Conservation (phyloP, 2,329 filamentous ascomycete species). For the Biscogniauxia sp. region DNA sequence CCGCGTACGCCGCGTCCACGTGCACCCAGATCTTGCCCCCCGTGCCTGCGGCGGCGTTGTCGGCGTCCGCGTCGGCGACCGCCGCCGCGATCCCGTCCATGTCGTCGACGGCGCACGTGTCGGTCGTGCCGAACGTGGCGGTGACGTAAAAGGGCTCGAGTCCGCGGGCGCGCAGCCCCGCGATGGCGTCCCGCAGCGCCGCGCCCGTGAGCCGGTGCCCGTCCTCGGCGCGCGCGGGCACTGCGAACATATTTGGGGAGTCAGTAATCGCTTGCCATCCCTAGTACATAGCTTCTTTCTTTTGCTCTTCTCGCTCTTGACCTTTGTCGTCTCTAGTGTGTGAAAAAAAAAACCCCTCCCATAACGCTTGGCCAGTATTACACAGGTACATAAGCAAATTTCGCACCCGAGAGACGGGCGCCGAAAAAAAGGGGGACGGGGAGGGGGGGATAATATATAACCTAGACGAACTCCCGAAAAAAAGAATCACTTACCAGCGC, state of each 20-base stretch:
- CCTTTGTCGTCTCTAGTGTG: no score
- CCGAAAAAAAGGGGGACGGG: no score
- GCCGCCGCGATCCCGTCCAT: conserved; percentile 64
- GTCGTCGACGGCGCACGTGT: conserved; percentile 84
- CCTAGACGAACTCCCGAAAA: no score
- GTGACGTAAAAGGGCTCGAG: conserved; percentile 86
- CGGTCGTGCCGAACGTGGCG: conserved; percentile 79
- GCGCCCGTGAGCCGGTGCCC: conserved; percentile 69
- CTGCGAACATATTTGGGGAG: conserved; percentile 40
- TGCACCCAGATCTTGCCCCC: conserved; percentile 77
- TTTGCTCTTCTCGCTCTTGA: no score
- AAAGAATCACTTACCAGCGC: conserved; percentile 22
- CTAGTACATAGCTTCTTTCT: no score
- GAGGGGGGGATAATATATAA: no score
- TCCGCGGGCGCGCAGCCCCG: conserved; percentile 63
- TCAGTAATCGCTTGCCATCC: no score
- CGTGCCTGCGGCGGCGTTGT: conserved; percentile 13
- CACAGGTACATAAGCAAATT: no score
- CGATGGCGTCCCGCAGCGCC: conserved; percentile 60
- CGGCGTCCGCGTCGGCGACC: conserved; percentile 35
- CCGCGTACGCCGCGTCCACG: conserved; percentile 90
- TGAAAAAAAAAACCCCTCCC: no score
- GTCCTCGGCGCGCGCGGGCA: conserved; percentile 61
- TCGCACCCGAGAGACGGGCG: no score
- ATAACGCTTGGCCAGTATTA: no score